A percentile compares a stretch with the other conserved stretches of the same genome.
These are phyloP conservation scores for Prunus fruticosa DNA, from an alignment of 306 rosid genomes.

Conservation along the genomic window DNA sequence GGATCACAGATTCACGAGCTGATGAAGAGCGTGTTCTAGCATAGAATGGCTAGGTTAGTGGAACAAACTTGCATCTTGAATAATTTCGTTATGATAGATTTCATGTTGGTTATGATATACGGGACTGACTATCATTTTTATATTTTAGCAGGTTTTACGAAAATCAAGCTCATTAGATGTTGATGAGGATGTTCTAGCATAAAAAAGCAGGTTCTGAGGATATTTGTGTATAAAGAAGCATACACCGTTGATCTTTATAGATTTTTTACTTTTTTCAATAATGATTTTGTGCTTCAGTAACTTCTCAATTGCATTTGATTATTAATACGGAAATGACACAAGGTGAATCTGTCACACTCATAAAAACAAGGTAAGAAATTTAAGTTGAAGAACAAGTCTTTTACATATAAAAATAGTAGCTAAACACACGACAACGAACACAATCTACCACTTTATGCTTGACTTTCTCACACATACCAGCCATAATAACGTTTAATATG, in stretches of 20 bases:
- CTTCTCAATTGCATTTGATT: not conserved
- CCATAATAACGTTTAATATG: not conserved
- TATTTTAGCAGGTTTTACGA: slow-evolving; percentile 26
- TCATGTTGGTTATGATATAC: not conserved
- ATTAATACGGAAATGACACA: too few relatives aligned
- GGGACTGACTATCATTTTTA: not conserved
- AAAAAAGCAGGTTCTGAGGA: slow-evolving; percentile 10
- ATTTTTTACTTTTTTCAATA: not conserved
- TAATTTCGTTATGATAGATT: not conserved
- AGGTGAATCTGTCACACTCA: too few relatives aligned
- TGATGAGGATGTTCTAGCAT: slow-evolving; percentile 33
- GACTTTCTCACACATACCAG: not conserved
- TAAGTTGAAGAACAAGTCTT: too few relatives aligned
- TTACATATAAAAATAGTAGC: too few relatives aligned
- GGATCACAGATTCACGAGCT: slow-evolving; percentile 34
- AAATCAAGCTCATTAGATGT: slow-evolving; percentile 23
- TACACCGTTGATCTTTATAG: not conserved
- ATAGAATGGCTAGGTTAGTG: slow-evolving; percentile 3
- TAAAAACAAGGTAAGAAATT: too few relatives aligned
- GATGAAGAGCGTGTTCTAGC: slow-evolving; percentile 31
- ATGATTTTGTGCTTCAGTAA: not conserved
- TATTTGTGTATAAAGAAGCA: slow-evolving; percentile 10
- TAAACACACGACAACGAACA: too few relatives aligned
- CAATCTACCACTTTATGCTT: too few relatives aligned
- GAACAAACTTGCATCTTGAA: slow-evolving; percentile 1